Evolutionary conservation across 1,284 basidiomycete genomes (phyloP).

Genomic region (Porodaedalea pini): DNA sequence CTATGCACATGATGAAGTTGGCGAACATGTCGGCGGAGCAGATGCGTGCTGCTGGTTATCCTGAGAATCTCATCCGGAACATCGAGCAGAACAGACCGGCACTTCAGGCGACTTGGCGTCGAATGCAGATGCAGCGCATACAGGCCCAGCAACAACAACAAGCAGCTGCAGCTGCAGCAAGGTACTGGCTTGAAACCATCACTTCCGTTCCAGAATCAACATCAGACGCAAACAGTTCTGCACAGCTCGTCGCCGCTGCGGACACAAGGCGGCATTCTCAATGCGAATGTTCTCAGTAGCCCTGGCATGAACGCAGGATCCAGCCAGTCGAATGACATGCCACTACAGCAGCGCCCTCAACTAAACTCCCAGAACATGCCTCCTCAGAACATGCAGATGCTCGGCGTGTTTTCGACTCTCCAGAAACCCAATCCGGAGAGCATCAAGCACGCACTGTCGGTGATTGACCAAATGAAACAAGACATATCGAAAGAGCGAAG

Average conservation of each 20-base stretch:
- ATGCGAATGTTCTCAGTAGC: background rate
- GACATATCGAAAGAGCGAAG: background rate
- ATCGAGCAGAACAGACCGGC: conserved; percentile 54
- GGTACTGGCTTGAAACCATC: background rate
- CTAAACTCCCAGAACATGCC: background rate
- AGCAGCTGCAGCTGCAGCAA: conserved; percentile 5
- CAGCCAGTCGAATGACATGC: background rate
- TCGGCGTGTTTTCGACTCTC: background rate
- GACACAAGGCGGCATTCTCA: background rate
- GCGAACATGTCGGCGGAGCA: conserved; percentile 45
- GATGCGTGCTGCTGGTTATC: conserved; percentile 49
- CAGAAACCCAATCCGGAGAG: background rate
- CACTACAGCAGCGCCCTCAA: background rate
- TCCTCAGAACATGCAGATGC: background rate
- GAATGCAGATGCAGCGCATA: conserved; percentile 24
- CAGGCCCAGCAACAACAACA: conserved; percentile 13
- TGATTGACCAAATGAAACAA: background rate
- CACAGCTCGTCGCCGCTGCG: background rate
- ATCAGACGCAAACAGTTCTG: background rate
- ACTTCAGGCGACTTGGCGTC: conserved; percentile 23
- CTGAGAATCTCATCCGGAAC: conserved; percentile 48
- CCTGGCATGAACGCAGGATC: background rate
- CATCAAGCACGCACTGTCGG: background rate
- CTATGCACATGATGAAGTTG: conserved; percentile 34
- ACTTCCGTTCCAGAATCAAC: background rate